These are phyloP conservation scores for Rhizopogon vulgaris DNA, from an alignment of 768 basidiomycete species.

Conservation along the genomic window DNA sequence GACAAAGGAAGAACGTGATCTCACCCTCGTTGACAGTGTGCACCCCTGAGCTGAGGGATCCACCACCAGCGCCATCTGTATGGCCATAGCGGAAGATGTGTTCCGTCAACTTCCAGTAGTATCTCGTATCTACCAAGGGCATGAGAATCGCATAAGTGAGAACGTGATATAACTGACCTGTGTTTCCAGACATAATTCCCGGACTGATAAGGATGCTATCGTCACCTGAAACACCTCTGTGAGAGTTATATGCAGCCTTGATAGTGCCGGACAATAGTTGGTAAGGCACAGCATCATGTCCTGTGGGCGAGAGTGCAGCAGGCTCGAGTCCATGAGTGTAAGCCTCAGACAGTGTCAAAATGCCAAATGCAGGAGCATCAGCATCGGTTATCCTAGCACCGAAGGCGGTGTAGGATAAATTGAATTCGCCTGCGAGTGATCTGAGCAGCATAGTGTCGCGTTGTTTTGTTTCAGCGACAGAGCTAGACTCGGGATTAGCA, in stretches of 20 bases:
- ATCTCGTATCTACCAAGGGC: slow-evolving; percentile 31
- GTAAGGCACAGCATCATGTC: slow-evolving; percentile 31
- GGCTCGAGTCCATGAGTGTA: slow-evolving; percentile 50
- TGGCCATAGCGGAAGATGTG: slow-evolving; percentile 72
- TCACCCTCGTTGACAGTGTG: slow-evolving; percentile 73
- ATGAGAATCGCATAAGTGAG: not conserved
- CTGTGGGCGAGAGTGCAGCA: slow-evolving; percentile 54
- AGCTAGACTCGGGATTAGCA: slow-evolving; percentile 11
- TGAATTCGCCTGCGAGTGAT: slow-evolving; percentile 43
- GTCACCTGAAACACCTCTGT: slow-evolving; percentile 32
- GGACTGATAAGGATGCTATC: slow-evolving; percentile 37
- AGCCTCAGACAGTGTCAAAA: slow-evolving; percentile 44
- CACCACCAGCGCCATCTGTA: slow-evolving; percentile 25
- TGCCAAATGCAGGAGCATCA: slow-evolving; percentile 33
- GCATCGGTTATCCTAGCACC: slow-evolving; percentile 34
- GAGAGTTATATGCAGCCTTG: slow-evolving; percentile 52
- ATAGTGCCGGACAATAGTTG: slow-evolving; percentile 57
- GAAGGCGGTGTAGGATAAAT: slow-evolving; percentile 57
- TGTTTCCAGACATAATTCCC: slow-evolving; percentile 56
- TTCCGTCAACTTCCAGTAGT: slow-evolving; percentile 36
- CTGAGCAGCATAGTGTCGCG: slow-evolving; percentile 39
- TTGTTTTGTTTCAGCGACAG: slow-evolving; percentile 36
- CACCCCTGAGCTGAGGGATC: slow-evolving; percentile 32
- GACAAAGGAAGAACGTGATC: slow-evolving; percentile 11
- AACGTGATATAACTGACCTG: slow-evolving; percentile 22